Conservation (phyloP, 2,329 filamentous ascomycete genomes). For the Pochonia chlamydosporia region DNA sequence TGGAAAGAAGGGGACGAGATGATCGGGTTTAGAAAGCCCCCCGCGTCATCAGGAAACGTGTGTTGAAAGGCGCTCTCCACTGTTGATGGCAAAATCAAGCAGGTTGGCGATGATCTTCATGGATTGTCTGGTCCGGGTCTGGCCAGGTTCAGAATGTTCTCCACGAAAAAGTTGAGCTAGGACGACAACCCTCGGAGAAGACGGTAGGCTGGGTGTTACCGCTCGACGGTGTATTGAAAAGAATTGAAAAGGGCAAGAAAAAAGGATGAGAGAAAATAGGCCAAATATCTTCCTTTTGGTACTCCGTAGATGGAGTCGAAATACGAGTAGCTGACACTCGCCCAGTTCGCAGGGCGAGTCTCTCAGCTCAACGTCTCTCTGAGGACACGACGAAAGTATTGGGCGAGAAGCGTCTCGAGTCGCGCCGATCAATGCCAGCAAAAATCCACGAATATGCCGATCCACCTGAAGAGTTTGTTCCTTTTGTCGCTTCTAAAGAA, state of each 20-base stretch:
- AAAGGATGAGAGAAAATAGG: too few relatives aligned
- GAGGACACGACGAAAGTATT: background rate
- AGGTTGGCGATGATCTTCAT: slow-evolving; percentile 1
- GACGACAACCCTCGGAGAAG: too few relatives aligned
- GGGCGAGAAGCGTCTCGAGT: background rate
- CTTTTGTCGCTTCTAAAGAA: background rate
- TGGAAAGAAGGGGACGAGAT: background rate
- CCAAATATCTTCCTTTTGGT: too few relatives aligned
- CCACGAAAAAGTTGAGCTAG: too few relatives aligned
- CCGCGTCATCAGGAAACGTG: background rate
- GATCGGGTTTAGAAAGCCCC: background rate
- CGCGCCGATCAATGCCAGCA: background rate
- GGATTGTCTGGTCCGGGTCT: background rate
- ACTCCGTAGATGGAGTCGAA: too few relatives aligned
- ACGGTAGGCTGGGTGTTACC: too few relatives aligned
- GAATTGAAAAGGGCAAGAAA: too few relatives aligned
- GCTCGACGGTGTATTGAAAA: too few relatives aligned
- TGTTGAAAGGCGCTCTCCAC: background rate
- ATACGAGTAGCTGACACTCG: too few relatives aligned
- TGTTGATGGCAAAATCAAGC: background rate
- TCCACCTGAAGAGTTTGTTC: background rate
- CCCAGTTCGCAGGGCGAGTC: too few relatives aligned
- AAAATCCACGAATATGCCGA: background rate
- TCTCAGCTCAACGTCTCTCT: too few relatives aligned
- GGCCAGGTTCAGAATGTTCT: background rate